Percentiles rank a stretch among this genome's conserved stretches.
These are phyloP conservation scores for Pyricularia sp. DNA, from an alignment of 2,329 filamentous ascomycete species.

Conservation along the genomic window DNA sequence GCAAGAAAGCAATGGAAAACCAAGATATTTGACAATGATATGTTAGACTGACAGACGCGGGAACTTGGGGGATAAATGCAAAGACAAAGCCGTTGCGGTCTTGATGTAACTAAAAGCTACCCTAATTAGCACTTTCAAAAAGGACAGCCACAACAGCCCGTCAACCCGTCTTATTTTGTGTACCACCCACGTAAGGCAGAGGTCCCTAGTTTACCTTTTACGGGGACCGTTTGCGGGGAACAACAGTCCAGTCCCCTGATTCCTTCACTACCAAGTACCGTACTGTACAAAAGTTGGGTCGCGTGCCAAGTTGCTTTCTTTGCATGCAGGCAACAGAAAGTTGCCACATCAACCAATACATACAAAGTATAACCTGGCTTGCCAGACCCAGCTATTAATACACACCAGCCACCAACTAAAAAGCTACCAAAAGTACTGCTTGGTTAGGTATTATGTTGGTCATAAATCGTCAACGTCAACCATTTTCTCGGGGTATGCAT, in stretches of 20 bases:
- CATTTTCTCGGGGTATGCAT: neutral
- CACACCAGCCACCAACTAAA: neutral
- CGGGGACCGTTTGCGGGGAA: neutral
- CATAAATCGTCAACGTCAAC: neutral
- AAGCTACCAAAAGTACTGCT: neutral
- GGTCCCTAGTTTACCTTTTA: neutral
- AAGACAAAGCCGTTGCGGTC: neutral
- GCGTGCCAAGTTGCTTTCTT: neutral
- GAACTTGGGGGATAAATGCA: neutral
- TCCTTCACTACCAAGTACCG: neutral
- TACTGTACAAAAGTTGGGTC: neutral
- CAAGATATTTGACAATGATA: neutral
- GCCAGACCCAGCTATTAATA: too few relatives aligned
- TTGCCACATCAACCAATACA: neutral
- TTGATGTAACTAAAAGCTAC: neutral
- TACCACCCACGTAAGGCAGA: neutral
- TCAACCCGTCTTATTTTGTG: neutral
- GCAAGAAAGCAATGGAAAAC: neutral
- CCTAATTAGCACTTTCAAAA: neutral
- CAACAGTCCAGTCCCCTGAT: neutral
- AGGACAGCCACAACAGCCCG: neutral
- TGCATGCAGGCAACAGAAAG: neutral
- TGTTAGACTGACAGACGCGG: neutral
- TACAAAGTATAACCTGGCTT: neutral
- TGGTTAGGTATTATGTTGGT: neutral